phyloP scores from a whole-genome alignment of 768 basidiomycete genomes.

The Boletus vinaceobasis region DNA sequence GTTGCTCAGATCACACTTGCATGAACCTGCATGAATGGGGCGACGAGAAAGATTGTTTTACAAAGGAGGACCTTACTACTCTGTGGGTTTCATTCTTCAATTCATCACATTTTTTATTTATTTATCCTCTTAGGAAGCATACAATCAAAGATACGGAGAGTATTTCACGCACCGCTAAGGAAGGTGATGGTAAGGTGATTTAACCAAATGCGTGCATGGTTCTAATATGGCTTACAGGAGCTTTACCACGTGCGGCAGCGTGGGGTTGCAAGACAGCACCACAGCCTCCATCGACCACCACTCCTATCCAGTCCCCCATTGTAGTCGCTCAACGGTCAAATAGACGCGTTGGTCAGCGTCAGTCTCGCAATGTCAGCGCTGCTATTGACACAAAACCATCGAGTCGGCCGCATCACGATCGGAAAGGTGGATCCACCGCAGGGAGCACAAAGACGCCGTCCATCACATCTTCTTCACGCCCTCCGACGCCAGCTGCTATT shows the following conservation, averaged over 20 bases:
- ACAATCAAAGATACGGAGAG: constrained; percentile 88
- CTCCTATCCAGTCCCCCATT: constrained; percentile 17
- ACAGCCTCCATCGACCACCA: constrained; percentile 13
- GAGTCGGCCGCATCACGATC: constrained; percentile 40
- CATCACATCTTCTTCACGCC: constrained; percentile 52
- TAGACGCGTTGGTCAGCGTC: constrained; percentile 48
- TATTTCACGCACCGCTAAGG: constrained; percentile 54
- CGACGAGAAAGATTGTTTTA: constrained; percentile 96
- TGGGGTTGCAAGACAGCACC: constrained; percentile 51
- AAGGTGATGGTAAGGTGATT: constrained; percentile 49
- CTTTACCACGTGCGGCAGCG: constrained; percentile 65
- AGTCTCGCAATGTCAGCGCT: constrained; percentile 39
- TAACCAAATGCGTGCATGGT: not conserved
- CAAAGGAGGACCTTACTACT: constrained; percentile 93
- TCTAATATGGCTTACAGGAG: constrained; percentile 27
- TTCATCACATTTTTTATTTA: constrained; percentile 1
- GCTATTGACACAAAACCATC: constrained; percentile 35
- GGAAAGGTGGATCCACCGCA: constrained; percentile 36
- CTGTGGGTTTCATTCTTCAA: constrained; percentile 50
- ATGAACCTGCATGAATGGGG: constrained; percentile 98
- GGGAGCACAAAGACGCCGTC: constrained; percentile 43
- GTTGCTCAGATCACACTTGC: constrained; percentile 85
- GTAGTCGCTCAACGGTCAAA: constrained; percentile 35
- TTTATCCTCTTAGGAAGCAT: constrained; percentile 62
- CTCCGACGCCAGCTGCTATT: constrained; percentile 48